These are phyloP conservation scores for Pseudocercospora crystallina DNA, from an alignment of 2,329 filamentous ascomycete species.

Conservation along the genomic window DNA sequence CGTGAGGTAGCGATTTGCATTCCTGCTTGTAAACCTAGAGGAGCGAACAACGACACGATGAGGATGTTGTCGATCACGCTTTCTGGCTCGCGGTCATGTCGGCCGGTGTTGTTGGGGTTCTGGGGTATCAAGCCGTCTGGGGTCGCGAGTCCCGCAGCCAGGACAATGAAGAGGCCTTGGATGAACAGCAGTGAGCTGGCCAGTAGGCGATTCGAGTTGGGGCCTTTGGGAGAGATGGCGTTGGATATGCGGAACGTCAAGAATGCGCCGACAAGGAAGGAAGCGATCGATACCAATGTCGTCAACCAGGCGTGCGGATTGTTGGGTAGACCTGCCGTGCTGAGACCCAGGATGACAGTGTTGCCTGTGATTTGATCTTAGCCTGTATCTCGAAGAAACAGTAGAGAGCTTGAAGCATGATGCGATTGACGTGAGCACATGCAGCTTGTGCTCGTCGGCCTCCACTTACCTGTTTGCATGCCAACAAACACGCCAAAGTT, in stretches of 20 bases:
- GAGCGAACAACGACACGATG: conserved; percentile 45
- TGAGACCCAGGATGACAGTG: conserved; percentile 63
- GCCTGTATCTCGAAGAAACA: neutral
- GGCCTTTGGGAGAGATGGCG: conserved; percentile 39
- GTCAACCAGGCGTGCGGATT: conserved; percentile 56
- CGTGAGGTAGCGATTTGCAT: conserved; percentile 55
- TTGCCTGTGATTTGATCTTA: conserved; percentile 47
- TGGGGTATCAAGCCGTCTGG: conserved; percentile 44
- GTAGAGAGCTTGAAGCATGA: neutral
- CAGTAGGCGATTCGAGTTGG: conserved; percentile 32
- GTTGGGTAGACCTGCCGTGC: conserved; percentile 53
- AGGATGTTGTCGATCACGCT: conserved; percentile 40
- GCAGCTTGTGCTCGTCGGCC: neutral
- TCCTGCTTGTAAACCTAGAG: conserved; percentile 55
- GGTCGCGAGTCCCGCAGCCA: conserved; percentile 56
- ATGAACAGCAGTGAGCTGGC: conserved; percentile 52
- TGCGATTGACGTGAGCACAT: neutral
- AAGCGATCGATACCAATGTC: conserved; percentile 53
- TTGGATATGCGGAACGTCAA: conserved; percentile 42
- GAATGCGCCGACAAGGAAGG: conserved; percentile 57
- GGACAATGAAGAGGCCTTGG: conserved; percentile 53
- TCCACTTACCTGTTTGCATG: conserved; percentile 52
- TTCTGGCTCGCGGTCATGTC: conserved; percentile 26
- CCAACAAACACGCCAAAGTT: conserved; percentile 49
- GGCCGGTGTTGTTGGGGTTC: conserved; percentile 38